Base-by-base conservation (phyloP, 768 basidiomycete genomes). In the Pleurotus giganteus region DNA sequence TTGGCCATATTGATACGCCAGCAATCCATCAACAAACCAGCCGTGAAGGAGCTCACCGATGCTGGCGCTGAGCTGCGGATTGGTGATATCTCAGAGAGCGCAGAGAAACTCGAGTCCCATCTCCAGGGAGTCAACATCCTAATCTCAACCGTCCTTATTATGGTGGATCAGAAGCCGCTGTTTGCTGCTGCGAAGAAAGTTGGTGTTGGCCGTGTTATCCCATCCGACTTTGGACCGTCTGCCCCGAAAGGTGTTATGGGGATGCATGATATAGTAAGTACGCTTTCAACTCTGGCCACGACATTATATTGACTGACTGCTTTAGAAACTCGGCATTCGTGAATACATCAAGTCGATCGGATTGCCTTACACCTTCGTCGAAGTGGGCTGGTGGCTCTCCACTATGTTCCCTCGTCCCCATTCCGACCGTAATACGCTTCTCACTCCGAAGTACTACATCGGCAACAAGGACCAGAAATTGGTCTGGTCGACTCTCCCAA, bases 321-420 rank as follows among this genome's bases (percentile, higher is more conserved):
- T n/a, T 4, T 31, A 71, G 69, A 71, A 69, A 64, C 58, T 64
- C 3, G 60, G 53, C 5, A 61, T 69, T 19, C 62, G 61, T 28
- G 60, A 65, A 4, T 66, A 63, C 50, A 49, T 69, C 50, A 37
- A 60, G 12, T 59, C 58, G 7, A 54, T 63, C 15, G 63, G 59
- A 32, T 52, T 68, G 2, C 56, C 59, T 1, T 64, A 71, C 50
- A 70, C 70, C 6, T 64, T 67, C 56, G 66, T 71, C 47, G 68
- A 69, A 46, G 65, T 66, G n/a, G 67, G 69, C 4, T 67, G 58
- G 57, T 71, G 70, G 69, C 61, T 61, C 15, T 56, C 51, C 17
- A 57, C 58, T 8, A 42, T 34, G 9, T 45, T 61, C 9, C 49
- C 58, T 6, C 54, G 60, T 7, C 58, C 54, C 3, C 60, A 60